These are phyloP conservation scores for Tuber brumale DNA, from an alignment of 495 filamentous ascomycete species.

Conservation along the genomic window DNA sequence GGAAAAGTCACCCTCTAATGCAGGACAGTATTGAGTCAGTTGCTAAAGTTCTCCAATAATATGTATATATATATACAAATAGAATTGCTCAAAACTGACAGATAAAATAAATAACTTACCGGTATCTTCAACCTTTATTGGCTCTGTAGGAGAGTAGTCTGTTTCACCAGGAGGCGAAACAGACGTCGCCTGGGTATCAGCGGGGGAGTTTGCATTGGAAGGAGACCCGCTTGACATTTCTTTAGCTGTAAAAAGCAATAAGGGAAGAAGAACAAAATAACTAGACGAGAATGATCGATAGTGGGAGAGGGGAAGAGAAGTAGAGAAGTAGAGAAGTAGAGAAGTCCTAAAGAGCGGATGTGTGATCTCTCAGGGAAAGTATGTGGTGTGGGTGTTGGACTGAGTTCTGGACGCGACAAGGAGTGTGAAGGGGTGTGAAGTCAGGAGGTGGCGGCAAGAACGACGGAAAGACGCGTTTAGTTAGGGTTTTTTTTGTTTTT, in stretches of 20 bases:
- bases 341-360: not conserved
- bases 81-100: not conserved
- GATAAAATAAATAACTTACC: not conserved
- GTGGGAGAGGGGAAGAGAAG: not conserved
- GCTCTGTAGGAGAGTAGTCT: not conserved
- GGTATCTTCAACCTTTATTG: conserved; percentile 2
- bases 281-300: not conserved
- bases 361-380: not conserved
- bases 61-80: not conserved
- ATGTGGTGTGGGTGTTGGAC: not conserved
- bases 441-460: not conserved
- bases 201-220: conserved; percentile 1
- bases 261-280: not conserved
- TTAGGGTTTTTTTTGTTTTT: not conserved
- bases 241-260: not conserved
- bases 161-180: conserved; percentile 3
- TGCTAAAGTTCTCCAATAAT: not conserved
- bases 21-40: not conserved
- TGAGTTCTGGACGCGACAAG: not conserved
- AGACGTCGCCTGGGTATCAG: not conserved
- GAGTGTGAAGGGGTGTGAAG: not conserved
- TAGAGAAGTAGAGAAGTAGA: not conserved
- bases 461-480: conserved; percentile 2
- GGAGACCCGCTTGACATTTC: conserved; percentile 1
- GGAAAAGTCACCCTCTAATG: conserved; percentile 14